Evolutionary conservation across 768 basidiomycete species (phyloP), one percentile per base, ranked within the genome.

Genomic region (Hirschioporus abietinus): DNA sequence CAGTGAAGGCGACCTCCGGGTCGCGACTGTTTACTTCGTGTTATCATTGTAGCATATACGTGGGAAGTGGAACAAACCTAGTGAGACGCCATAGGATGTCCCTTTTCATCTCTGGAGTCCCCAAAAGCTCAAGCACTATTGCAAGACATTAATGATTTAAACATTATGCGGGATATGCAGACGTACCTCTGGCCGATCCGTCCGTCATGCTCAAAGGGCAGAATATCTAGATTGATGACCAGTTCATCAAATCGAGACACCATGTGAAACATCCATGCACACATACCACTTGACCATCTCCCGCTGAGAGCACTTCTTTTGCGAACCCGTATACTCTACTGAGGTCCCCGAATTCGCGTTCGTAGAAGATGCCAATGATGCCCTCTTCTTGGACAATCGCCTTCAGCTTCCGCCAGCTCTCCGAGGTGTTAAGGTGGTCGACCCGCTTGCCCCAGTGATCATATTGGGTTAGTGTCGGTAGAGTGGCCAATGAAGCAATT

Each of bases 191-290:
- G 8, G 91, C 90, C 42, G 83, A 82, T 0, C 91, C 91, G 73
- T 93, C 91, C 0, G 90, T 89, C 92, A 93, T 93, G 42, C 86
- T 86, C 66, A 91, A 74, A 0, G 92, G 92, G 66, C 91, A 93
- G 66, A 87, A 84, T 9, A 88, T 80, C 86, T 89, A 60, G 12
- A 30, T 30, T 30, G n/a, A 23, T 4, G 35, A n/a, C 17, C 36
- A 34, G 57, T 27, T 1, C 18, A 57, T 57, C 24, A 30, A 18
- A 57, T 24, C 8, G 15, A 59, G 24, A 25, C 27, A 64, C 18
- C 3, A 24, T 52, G 8, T 57, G 30, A 20, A 35, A 36, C 65
- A 25, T 62, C 25, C 35, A 66, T 26, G 26, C 20, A 24, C 26
- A 75, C 81, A 34, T 63, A 88, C 88, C 75, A 84, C 85, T 72